A percentile compares a stretch with the other conserved stretches of the same genome.
phyloP scores from a whole-genome alignment of 148 eudicot genomes.

The Suaeda aralocaspica region DNA sequence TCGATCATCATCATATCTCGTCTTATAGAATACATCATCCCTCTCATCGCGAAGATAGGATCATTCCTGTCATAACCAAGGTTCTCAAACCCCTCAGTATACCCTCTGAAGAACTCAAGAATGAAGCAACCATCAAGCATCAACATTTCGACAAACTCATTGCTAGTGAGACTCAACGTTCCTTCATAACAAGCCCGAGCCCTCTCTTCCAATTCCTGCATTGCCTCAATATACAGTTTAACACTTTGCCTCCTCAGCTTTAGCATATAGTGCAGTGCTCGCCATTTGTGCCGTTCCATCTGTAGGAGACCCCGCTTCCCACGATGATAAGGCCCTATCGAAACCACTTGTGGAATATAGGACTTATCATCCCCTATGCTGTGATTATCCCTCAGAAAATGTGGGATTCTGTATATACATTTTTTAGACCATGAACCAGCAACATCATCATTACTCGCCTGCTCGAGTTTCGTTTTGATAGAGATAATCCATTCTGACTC shows the following conservation, averaged over 20 bases:
- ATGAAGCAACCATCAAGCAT: slow-evolving; percentile 78
- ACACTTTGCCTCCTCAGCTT: slow-evolving; percentile 49
- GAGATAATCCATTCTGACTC: slow-evolving; percentile 65
- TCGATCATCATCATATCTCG: slow-evolving; percentile 96
- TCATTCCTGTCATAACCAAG: slow-evolving; percentile 77
- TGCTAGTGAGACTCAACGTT: slow-evolving; percentile 35
- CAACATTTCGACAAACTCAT: slow-evolving; percentile 81
- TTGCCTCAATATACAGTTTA: slow-evolving; percentile 46
- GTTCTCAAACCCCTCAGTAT: slow-evolving; percentile 51
- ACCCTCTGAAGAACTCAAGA: slow-evolving; percentile 79
- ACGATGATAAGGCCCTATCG: slow-evolving; percentile 80
- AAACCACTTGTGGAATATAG: slow-evolving; percentile 71
- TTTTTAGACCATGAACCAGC: slow-evolving; percentile 58
- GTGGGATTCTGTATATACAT: slow-evolving; percentile 69
- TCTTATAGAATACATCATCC: slow-evolving; percentile 74
- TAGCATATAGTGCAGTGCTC: slow-evolving; percentile 55
- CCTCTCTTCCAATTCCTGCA: slow-evolving; percentile 55
- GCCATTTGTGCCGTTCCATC: slow-evolving; percentile 89
- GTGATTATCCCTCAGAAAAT: slow-evolving; percentile 44
- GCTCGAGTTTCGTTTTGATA: slow-evolving; percentile 55
- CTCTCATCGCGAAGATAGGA: slow-evolving; percentile 81
- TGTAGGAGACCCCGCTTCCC: slow-evolving; percentile 41
- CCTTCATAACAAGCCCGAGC: slow-evolving; percentile 71
- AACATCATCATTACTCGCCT: slow-evolving; percentile 48
- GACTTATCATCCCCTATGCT: slow-evolving; percentile 47